Base-by-base conservation (phyloP, 345 rosid genomes). In the Sisymbrium altissimum region DNA sequence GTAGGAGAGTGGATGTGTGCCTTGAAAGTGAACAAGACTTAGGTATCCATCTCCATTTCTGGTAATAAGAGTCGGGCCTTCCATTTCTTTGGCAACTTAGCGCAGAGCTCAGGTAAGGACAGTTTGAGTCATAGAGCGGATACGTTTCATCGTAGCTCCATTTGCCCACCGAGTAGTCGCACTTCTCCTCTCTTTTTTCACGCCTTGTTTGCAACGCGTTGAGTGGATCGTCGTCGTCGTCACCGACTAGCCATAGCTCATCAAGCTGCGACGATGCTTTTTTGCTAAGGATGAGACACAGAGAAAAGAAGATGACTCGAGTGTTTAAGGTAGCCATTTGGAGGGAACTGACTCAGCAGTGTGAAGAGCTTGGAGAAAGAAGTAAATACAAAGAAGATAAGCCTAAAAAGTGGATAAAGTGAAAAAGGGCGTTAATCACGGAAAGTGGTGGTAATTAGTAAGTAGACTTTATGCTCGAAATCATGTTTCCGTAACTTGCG, bases 31-130 rank as follows among this genome's bases (percentile, higher is more conserved):
- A 84, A 78, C 98, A 94, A 35, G 78, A 82, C 9, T 82, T 78
- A 7, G 98, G 98, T 77, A 64, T 54, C 98, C 98, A 94, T 80
- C 83, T 87, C 98, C 96, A 94, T 74, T 86, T 94, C 82, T 91
- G 86, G 75, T 94, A 94, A 54, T 81, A 82, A 57, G 95, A 88
- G 81, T 94, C 98, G 5, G 98, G 98, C 48, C 98, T 77, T 53
- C 98, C 98, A 78, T 94, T 94, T 64, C 57, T 87, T 70, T 86
- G 94, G 65, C 98, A 94, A 53, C 87, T 86, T 10, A 94, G 86
- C 0, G 95, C 84, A 25, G 89, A 82, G 62, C 90, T 88, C 40
- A 94, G 81, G 71, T 91, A 94, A 3, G 98, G 98, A 71, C 97
- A 94, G 64, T 43, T 76, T 13, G 95, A 79, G 64, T 87, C 97